These are phyloP conservation scores for Melastoma malabathricum DNA, from an alignment of 345 rosid species.

Conservation along the genomic window DNA sequence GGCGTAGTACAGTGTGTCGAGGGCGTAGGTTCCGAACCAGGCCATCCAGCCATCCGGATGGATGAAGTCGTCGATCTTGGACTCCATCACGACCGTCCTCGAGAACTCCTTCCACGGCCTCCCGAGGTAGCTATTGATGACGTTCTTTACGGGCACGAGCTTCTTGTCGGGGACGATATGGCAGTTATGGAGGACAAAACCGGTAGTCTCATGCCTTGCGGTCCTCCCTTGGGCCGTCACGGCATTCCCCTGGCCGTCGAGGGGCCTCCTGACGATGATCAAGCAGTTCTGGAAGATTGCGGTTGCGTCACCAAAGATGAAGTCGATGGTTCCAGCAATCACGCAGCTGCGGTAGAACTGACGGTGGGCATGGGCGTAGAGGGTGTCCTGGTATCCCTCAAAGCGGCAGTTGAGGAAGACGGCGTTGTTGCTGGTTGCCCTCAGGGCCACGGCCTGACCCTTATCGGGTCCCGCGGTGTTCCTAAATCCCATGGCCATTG, in stretches of 20 bases:
- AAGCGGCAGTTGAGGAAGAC: constrained; percentile 65
- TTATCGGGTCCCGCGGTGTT: constrained; percentile 74
- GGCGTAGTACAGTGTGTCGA: constrained; percentile 42
- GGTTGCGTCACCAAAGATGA: constrained; percentile 82
- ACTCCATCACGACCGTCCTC: constrained; percentile 63
- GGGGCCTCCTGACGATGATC: constrained; percentile 44
- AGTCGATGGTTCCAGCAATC: constrained; percentile 58
- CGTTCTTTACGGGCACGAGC: constrained; percentile 23
- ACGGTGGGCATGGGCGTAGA: constrained; percentile 66
- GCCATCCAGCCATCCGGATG: constrained; percentile 66
- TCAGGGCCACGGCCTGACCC: constrained; percentile 65
- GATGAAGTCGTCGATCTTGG: constrained; percentile 46
- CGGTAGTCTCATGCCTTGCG: constrained; percentile 51
- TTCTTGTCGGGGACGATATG: constrained; percentile 31
- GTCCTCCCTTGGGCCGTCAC: constrained; percentile 60
- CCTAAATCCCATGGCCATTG: constrained; percentile 62
- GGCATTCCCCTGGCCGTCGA: constrained; percentile 36
- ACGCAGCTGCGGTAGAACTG: constrained; percentile 67
- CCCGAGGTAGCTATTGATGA: constrained; percentile 53
- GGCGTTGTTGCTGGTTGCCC: constrained; percentile 54
- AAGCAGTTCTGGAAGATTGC: constrained; percentile 67
- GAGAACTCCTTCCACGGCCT: constrained; percentile 67
- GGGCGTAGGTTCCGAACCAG: constrained; percentile 40
- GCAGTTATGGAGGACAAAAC: constrained; percentile 63
- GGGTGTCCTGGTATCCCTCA: constrained; percentile 67